These are phyloP conservation scores for Pisolithus albus DNA, from an alignment of 768 basidiomycete genomes.

Conservation along the genomic window DNA sequence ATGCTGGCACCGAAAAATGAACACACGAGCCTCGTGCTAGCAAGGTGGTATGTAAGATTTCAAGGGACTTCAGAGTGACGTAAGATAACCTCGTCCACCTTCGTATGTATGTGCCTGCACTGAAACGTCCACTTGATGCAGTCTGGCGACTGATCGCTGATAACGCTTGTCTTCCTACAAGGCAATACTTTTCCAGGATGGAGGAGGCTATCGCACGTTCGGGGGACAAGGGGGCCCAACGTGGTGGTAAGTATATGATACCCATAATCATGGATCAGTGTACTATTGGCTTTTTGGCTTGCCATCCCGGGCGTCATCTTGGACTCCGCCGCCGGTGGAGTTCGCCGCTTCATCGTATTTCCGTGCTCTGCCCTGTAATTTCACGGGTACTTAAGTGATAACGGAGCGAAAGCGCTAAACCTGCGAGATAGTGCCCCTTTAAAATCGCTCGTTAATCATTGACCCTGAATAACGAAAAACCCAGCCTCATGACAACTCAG, in stretches of 20 bases:
- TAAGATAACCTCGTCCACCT: not conserved
- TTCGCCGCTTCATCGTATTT: not conserved
- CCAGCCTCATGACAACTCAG: not conserved
- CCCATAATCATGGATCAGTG: not conserved
- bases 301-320: not conserved
- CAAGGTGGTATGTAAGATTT: not conserved
- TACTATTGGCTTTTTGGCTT: not conserved
- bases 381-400: not conserved
- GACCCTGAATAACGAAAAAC: not conserved
- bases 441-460: not conserved
- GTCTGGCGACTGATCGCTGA: slow-evolving; percentile 1
- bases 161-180: not conserved
- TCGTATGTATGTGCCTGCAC: not conserved
- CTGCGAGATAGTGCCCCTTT: not conserved
- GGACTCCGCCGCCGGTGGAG: not conserved
- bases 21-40: not conserved
- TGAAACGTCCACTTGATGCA: not conserved
- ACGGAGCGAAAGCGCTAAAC: not conserved
- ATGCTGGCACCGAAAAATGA: not conserved
- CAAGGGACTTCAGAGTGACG: not conserved
- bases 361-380: not conserved
- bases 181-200: not conserved
- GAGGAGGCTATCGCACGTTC: not conserved
- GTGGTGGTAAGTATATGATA: not conserved
- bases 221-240: not conserved